Conservation (phyloP, 140 eudicot species). For the Flaveria floridana region DNA sequence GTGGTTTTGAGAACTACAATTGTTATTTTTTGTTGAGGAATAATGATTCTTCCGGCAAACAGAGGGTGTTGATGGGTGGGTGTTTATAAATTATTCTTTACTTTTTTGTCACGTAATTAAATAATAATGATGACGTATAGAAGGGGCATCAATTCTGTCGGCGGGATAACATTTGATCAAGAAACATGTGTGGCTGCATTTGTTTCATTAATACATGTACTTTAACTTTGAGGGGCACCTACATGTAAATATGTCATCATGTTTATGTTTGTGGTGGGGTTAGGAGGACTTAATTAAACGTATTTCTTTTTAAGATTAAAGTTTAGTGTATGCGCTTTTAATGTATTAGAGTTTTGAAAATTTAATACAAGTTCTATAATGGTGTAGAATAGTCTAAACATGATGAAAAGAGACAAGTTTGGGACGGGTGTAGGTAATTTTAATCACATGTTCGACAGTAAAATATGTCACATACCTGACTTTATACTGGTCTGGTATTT, state of each 20-base stretch:
- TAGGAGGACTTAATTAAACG: neutral
- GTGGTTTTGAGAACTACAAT: conserved; percentile 11
- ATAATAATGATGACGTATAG: conserved; percentile 2
- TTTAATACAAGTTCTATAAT: neutral
- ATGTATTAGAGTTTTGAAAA: neutral
- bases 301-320: neutral
- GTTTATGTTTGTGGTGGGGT: conserved; percentile 27
- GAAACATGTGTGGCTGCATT: conserved; percentile 31
- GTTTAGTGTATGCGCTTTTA: neutral
- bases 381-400: neutral
- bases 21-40: neutral
- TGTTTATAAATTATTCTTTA: conserved; percentile 21
- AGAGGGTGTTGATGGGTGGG: neutral
- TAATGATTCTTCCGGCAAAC: conserved; percentile 13
- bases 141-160: conserved; percentile 40
- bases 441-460: no score
- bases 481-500: no score
- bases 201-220: conserved; percentile 20
- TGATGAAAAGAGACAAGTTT: no score
- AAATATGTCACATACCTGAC: no score
- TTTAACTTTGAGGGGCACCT: conserved; percentile 8
- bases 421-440: no score
- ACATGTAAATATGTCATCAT: conserved; percentile 17
- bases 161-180: conserved; percentile 29
- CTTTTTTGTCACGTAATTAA: conserved; percentile 31